phyloP scores from a whole-genome alignment of 768 basidiomycete genomes.

The Pleurotus giganteus region DNA sequence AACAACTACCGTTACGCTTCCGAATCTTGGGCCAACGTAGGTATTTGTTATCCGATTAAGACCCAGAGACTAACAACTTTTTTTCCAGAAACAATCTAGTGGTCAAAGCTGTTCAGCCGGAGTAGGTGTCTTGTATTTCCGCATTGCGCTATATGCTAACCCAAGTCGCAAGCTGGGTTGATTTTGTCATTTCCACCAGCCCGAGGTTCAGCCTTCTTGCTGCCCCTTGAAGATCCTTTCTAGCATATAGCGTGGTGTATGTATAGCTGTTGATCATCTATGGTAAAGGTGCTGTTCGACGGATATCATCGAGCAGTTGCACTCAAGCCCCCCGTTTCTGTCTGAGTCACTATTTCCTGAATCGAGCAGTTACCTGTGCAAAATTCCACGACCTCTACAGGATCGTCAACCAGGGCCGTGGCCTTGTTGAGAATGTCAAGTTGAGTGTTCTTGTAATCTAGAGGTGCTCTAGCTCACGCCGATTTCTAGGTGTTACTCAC shows the following conservation, averaged over 20 bases:
- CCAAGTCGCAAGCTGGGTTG: background rate
- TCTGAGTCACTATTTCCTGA: too few species aligned
- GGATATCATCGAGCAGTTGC: background rate
- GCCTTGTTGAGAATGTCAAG: too few species aligned
- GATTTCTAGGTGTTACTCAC: too few species aligned
- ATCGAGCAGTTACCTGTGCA: too few species aligned
- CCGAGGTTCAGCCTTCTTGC: background rate
- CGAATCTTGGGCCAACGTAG: background rate
- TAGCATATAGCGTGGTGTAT: background rate
- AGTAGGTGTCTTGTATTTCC: background rate
- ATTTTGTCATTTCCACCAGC: conserved; percentile 5
- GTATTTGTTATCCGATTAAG: background rate
- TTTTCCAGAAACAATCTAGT: background rate
- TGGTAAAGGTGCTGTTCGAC: too few species aligned
- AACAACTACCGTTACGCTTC: background rate
- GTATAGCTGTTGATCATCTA: too few species aligned
- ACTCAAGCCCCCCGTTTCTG: too few species aligned
- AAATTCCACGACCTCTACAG: too few species aligned
- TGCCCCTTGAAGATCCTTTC: background rate
- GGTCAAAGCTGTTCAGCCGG: conserved; percentile 3
- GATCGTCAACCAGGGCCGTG: too few species aligned
- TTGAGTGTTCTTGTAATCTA: too few species aligned
- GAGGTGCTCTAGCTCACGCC: too few species aligned
- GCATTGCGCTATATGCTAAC: background rate
- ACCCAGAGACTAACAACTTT: background rate